Base-by-base conservation (phyloP, 208 protist genomes). In the Blastocrithidia nonstop region DNA sequence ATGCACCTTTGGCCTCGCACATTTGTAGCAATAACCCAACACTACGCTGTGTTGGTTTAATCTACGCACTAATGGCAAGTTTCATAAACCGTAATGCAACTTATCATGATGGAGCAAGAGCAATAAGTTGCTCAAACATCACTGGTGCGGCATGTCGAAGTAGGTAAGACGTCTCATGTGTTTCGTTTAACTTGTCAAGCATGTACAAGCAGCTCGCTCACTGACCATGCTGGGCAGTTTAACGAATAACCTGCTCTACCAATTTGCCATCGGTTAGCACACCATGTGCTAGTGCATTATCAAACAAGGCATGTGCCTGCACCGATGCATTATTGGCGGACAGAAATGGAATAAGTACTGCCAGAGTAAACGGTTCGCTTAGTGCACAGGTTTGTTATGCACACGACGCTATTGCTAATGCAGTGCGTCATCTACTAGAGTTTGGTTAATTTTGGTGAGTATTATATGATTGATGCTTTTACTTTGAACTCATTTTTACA, bases 161-260 rank as follows among this genome's bases (percentile, higher is more conserved):
- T 39, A 86, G 57, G 46, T 81, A 64, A 29, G 62, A 53, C 1
- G 63, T 67, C 52, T 86, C 76, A 37, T 71, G 68, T 28, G 71
- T 81, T 20, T 60, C 65, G 32, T 63, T 48, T 25, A 86, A 64
- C 24, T 54, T 56, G 27, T 61, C 51, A 20, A 85, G 55, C 73
- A 90, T 86, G 57, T 70, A 65, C 51, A 90, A 65, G 24, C 66
- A 77, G 39, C 56, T 71, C 41, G 71, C 57, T 76, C 75, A 86
- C 52, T 81, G 76, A 29, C 68, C 54, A 37, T 71, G 43, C 39
- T 54, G 44, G 22, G 66, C 72, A 9, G 73, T 81, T 49, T 73
- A 65, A 44, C 50, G 52, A 25, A 90, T 15, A 29, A 90, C 65
- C 39, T 71, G 59, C 43, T 54, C 49, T 7, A 90, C 60, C 22